Conservation (phyloP, 1,139 yeast species). For the Blastobotrys apis region DNA sequence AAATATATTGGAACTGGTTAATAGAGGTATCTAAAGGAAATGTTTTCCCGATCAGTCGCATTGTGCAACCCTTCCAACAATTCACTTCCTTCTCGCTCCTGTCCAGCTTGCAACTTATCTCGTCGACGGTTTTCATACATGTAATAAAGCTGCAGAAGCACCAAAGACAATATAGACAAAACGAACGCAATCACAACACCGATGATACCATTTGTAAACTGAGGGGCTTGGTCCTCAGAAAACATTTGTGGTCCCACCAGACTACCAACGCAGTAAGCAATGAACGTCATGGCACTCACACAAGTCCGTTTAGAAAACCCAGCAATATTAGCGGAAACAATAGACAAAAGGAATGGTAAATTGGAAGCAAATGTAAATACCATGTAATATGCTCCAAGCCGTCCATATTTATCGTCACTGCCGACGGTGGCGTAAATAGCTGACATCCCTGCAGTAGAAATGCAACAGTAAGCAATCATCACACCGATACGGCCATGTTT, state of each 20-base stretch:
- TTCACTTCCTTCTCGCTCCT: no score
- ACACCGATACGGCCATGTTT: no score
- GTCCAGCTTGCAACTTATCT: no score
- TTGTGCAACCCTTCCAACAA: no score
- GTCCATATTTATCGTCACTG: no score
- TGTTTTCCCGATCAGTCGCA: constrained; percentile 11
- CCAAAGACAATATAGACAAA: background rate
- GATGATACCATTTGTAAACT: background rate
- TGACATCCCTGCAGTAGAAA: no score
- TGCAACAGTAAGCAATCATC: no score
- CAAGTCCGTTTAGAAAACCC: constrained; percentile 69
- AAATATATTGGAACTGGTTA: no score
- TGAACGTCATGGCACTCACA: constrained; percentile 53
- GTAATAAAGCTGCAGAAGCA: background rate
- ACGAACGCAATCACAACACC: background rate
- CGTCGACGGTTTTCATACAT: background rate
- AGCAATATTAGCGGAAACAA: constrained; percentile 50
- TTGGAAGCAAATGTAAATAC: no score
- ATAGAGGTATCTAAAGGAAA: constrained; percentile 8
- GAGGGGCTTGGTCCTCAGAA: constrained; percentile 9
- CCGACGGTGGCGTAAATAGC: no score
- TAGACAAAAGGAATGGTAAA: constrained; percentile 29
- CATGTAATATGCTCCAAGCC: no score
- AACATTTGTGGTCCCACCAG: constrained; percentile 50
- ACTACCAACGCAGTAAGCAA: constrained; percentile 64